Percentiles rank a stretch among this genome's conserved stretches.
These are phyloP conservation scores for Saccharomyces hybrid DNA, from an alignment of 1,139 yeast genomes.

Conservation along the genomic window DNA sequence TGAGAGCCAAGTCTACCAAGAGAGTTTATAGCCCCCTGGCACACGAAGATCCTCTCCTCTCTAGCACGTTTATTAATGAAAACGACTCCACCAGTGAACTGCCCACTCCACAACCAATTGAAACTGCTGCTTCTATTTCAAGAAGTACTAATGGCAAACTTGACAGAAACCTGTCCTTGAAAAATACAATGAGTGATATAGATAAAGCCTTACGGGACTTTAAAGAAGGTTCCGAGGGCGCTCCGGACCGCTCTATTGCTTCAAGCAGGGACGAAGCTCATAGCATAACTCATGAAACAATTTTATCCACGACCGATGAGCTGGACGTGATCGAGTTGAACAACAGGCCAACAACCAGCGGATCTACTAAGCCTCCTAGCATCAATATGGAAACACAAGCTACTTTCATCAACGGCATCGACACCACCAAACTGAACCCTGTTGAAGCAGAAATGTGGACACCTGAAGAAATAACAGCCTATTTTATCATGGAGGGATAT, in stretches of 20 bases:
- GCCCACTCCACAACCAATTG: conserved; percentile 21
- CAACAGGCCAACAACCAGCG: conserved; percentile 3
- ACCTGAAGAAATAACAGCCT: conserved; percentile 74
- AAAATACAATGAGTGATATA: conserved; percentile 66
- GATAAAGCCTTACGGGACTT: conserved; percentile 78
- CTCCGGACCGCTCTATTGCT: background rate
- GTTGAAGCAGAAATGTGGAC: conserved; percentile 57
- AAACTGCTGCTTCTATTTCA: conserved; percentile 16
- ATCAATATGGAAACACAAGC: background rate
- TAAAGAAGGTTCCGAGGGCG: conserved; percentile 28
- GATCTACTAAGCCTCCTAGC: conserved; percentile 1
- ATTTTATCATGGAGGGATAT: conserved; percentile 66
- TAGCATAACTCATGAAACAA: conserved; percentile 11
- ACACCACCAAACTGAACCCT: conserved; percentile 5
- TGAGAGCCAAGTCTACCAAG: conserved; percentile 36
- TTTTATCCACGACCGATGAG: conserved; percentile 11
- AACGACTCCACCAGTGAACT: conserved; percentile 12
- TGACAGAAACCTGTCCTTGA: conserved; percentile 34
- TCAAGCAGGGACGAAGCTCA: background rate
- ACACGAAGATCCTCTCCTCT: conserved; percentile 7
- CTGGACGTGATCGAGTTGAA: conserved; percentile 9
- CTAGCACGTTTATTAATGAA: conserved; percentile 8
- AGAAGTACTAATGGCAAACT: conserved; percentile 5
- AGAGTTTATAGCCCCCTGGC: conserved; percentile 12
- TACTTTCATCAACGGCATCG: conserved; percentile 2